These are phyloP conservation scores for Albifimbria verrucaria DNA, from an alignment of 2,329 filamentous ascomycete species.

Conservation along the genomic window DNA sequence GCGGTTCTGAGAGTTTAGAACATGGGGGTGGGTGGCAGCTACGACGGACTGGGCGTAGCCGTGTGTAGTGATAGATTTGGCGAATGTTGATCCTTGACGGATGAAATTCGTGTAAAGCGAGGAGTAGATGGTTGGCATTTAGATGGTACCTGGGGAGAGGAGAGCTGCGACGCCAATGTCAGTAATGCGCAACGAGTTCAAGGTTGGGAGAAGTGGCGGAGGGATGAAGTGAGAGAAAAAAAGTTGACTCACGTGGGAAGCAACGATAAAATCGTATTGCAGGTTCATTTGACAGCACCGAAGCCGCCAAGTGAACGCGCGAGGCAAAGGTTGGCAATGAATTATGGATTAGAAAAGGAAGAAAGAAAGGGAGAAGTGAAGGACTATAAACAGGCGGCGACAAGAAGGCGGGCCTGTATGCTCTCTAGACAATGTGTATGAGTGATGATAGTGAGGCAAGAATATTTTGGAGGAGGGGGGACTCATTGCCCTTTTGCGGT, in stretches of 20 bases:
- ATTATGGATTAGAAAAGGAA: conserved; percentile 15
- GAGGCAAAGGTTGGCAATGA: conserved; percentile 28
- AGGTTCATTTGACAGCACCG: conserved; percentile 97
- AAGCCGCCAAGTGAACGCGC: conserved; percentile 93
- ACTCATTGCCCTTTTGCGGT: background rate
- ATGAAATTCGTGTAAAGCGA: conserved; percentile 76
- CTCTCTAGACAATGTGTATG: too few species aligned
- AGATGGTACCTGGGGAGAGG: conserved; percentile 66
- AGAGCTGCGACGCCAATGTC: conserved; percentile 37
- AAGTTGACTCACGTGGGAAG: conserved; percentile 59
- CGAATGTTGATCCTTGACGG: conserved; percentile 81
- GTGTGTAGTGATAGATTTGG: conserved; percentile 94
- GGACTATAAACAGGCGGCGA: conserved; percentile 3
- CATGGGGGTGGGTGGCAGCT: conserved; percentile 81
- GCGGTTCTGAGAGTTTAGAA: conserved; percentile 69
- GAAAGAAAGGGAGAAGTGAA: conserved; percentile 7
- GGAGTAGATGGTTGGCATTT: conserved; percentile 81
- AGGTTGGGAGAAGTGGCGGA: too few species aligned
- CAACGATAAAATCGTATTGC: conserved; percentile 63
- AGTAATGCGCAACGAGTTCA: too few species aligned
- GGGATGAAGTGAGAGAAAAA: too few species aligned
- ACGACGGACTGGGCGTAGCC: conserved; percentile 98
- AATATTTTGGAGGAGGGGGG: background rate
- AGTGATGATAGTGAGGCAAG: too few species aligned
- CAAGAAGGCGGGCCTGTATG: background rate